A percentile compares a stretch with the other conserved stretches of the same genome.
Conservation (phyloP, 768 basidiomycete genomes). For the Phallus indusiatus region DNA sequence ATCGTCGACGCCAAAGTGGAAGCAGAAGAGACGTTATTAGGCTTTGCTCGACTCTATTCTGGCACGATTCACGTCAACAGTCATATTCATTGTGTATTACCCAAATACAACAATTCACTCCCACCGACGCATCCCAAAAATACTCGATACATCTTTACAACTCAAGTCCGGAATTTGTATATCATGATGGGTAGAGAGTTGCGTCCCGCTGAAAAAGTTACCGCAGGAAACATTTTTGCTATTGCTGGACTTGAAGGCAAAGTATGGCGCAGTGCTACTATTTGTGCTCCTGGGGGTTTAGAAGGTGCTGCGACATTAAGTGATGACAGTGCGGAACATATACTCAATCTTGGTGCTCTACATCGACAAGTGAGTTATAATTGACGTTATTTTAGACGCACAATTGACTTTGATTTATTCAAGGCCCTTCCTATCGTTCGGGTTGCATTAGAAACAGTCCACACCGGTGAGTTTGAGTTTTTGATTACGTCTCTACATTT, state of each 20-base stretch:
- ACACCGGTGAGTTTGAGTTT: conserved; percentile 30
- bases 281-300: conserved; percentile 56
- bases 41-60: conserved; percentile 91
- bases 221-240: conserved; percentile 92
- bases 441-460: conserved; percentile 82
- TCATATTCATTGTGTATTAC: conserved; percentile 65
- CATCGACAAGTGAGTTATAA: conserved; percentile 44
- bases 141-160: conserved; percentile 45
- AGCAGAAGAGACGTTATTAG: conserved; percentile 64
- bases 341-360: conserved; percentile 78
- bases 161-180: conserved; percentile 72
- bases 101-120: conserved; percentile 69
- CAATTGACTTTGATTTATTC: background rate
- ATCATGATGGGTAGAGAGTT: conserved; percentile 98
- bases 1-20: conserved; percentile 21
- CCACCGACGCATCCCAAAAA: conserved; percentile 62
- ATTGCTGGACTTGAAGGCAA: conserved; percentile 82
- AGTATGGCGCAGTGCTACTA: conserved; percentile 83
- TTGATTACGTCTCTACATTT: background rate
- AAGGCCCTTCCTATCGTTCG: conserved; percentile 88
- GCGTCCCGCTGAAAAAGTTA: conserved; percentile 70
- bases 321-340: conserved; percentile 33
- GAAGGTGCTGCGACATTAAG: conserved; percentile 29
- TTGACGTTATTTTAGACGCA: background rate
- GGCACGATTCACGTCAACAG: conserved; percentile 65